These are phyloP conservation scores for Stropharia rugosoannulata DNA, from an alignment of 768 basidiomycete species.

Conservation along the genomic window DNA sequence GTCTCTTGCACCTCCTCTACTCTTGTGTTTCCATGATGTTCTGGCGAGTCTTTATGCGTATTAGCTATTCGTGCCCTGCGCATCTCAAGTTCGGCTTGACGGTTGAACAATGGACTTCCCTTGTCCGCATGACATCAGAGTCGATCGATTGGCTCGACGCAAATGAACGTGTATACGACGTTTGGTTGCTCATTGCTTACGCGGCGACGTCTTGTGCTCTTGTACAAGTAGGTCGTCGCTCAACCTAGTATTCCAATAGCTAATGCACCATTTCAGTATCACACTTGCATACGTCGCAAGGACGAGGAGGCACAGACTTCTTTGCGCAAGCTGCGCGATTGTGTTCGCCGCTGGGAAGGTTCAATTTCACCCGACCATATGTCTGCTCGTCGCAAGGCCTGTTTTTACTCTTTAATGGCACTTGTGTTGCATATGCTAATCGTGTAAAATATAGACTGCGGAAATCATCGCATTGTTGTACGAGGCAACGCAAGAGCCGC, in stretches of 20 bases:
- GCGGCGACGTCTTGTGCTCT: conserved; percentile 86
- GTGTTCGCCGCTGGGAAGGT: conserved; percentile 84
- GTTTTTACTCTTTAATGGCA: conserved; percentile 24
- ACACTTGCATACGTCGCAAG: conserved; percentile 86
- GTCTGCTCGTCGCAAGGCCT: conserved; percentile 87
- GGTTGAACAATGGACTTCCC: conserved; percentile 74
- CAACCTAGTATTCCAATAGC: not conserved
- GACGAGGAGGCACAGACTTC: conserved; percentile 74
- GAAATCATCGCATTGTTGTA: conserved; percentile 92
- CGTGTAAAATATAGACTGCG: conserved; percentile 58
- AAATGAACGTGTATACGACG: conserved; percentile 80
- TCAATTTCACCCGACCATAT: conserved; percentile 90
- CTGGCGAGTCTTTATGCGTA: conserved; percentile 98
- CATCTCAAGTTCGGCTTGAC: conserved; percentile 87
- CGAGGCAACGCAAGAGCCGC: conserved; percentile 86
- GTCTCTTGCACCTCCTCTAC: conserved; percentile 85
- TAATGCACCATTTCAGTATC: conserved; percentile 57
- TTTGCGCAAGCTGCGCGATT: conserved; percentile 79
- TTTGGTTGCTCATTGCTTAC: conserved; percentile 86
- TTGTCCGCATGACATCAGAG: conserved; percentile 73
- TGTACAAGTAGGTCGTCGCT: conserved; percentile 63
- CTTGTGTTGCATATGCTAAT: not conserved
- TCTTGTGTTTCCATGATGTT: conserved; percentile 94
- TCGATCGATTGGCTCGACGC: conserved; percentile 88
- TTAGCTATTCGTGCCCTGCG: conserved; percentile 88